Evolutionary conservation across 176 grass and related monocot species (phyloP), one percentile per base, ranked within the genome.

Genomic region (Ensete ventricosum): DNA sequence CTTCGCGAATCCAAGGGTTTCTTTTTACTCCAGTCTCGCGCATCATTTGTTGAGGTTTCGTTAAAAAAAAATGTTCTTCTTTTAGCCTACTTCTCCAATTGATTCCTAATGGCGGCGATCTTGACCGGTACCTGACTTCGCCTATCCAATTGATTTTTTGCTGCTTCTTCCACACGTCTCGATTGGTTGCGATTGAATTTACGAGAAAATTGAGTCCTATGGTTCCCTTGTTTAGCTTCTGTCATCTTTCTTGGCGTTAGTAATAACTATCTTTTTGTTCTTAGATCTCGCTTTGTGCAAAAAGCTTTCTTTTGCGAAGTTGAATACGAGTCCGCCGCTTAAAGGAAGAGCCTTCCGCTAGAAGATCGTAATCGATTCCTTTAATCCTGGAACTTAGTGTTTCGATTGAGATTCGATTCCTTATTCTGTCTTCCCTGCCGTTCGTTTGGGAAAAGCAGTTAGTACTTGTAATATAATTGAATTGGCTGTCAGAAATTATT

Each of bases 401-500:
- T 11, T 70, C 14, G 34, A 70, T 19, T 12, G 17, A 17, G 43
- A 51, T 25, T 70, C 12, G 67, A 70, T 70, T 70, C 67, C 48
- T 21, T 70, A 51, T 70, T 70, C 67, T 70, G 67, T 70, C 9
- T 9, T 19, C 67, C 21, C 17, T 20, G 29, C 67, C 67, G 48
- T 70, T 70, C 67, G 50, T 70, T 70, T 70, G 64, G 26, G 9
- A 52, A 52, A 51, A 70, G 19, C 48, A 50, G 20, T 10, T 70
- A 20, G 4, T 8, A 17, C 57, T 60, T 7, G 17, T 60, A 20
- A 19, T 3, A 67, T 49, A 68, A 73, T 60, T 11, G 9, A 11
- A 17, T 63, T 62, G 71, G 62, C n/a, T 62, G 57, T 27, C 71
- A 55, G 11, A 64, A 79, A 29, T 49, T 16, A 0, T 71, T 73